Evolutionary conservation across 768 basidiomycete species (phyloP), one percentile per base, ranked within the genome.

Genomic region (Agaricus subrufescens): DNA sequence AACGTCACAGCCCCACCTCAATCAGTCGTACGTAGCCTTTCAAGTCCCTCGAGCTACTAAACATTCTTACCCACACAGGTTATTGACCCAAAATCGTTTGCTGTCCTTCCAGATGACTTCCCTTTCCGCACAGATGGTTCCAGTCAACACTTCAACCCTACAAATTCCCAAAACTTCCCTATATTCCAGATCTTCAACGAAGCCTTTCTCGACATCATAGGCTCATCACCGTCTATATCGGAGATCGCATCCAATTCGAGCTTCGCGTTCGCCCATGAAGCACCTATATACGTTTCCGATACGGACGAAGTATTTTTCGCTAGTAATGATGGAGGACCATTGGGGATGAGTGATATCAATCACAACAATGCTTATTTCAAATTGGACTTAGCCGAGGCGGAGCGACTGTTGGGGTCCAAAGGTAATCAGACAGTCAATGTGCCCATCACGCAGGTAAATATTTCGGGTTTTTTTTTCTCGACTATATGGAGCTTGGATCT

Each of bases 201-300:
- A n/a, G 62, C 68, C n/a, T 90, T 91, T 68, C 69, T 86, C 44
- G 54, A 66, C 6, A 72, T 90, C 54, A 76, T 89, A 1, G 89
- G 88, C 1, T 59, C 67, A 3, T 69, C 71, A 26, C 82, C 89
- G 5, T 77, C 78, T 0, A 77, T 91, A 48, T 76, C 78, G 3
- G 66, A 80, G 57, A 79, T 93, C 46, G 82, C 83, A 0, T 77
- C 79, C 7, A 81, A 83, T 56, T 76, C 78, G 3, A 80, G 76
- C 3, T 85, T 84, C 66, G 85, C 85, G 2, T 83, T 89, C 59
- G 89, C 88, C 15, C 89, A 92, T 64, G 91, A 93, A 69, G 90
- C 87, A 2, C 87, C 87, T 0, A 73, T 91, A 1, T 89, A 83
- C 67, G 71, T 81, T 31, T 70, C 83, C 4, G 76, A 74, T n/a